These are phyloP conservation scores for Centrapalus pauciflorus DNA, from an alignment of 129 eudicot species.

Conservation along the genomic window DNA sequence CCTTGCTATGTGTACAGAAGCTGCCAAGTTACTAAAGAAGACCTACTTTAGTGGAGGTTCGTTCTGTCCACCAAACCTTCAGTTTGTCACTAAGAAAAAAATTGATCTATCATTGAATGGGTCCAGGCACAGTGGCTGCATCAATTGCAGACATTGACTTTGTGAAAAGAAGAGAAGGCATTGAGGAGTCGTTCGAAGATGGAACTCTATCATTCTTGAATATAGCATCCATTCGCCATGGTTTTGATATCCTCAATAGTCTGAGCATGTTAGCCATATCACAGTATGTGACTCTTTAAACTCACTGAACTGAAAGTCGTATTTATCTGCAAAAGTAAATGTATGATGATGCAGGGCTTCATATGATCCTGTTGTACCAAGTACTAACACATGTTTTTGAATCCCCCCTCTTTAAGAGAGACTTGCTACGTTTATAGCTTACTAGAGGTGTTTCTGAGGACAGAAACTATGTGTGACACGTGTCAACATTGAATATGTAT, in stretches of 20 bases:
- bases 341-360: neutral
- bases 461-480: no score
- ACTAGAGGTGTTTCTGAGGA: no score
- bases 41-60: constrained; percentile 95
- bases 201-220: constrained; percentile 78
- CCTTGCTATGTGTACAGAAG: constrained; percentile 37
- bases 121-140: constrained; percentile 90
- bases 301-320: neutral
- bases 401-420: no score
- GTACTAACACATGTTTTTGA: neutral
- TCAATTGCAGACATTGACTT: constrained; percentile 92
- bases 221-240: constrained; percentile 79
- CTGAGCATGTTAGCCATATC: constrained; percentile 62
- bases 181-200: constrained; percentile 87
- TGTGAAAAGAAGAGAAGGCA: constrained; percentile 79
- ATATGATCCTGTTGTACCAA: neutral
- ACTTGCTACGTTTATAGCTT: no score
- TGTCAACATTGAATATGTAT: no score
- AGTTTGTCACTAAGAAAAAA: neutral
- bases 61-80: constrained; percentile 13
- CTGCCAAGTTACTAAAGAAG: constrained; percentile 78
- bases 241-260: constrained; percentile 62
- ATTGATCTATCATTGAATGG: neutral
- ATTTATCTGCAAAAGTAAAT: neutral
- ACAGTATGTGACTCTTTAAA: constrained; percentile 29